A percentile compares a stretch with the other conserved stretches of the same genome.
phyloP scores from a whole-genome alignment of 2,329 filamentous ascomycete species.

The Aspergillus luchuensis region DNA sequence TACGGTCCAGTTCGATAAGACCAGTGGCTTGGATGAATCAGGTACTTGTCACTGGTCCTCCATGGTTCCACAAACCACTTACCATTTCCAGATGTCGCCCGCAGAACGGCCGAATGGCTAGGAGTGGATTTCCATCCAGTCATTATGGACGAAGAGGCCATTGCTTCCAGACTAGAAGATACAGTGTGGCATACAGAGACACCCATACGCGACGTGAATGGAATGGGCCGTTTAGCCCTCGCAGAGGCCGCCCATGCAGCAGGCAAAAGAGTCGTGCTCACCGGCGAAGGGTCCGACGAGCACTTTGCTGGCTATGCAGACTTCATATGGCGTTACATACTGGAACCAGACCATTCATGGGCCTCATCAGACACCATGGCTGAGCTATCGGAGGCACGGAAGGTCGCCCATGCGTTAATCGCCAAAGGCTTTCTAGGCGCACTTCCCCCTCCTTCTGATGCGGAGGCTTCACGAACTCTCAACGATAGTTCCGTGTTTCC shows the following conservation, averaged over 20 bases:
- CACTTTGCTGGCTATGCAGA: conserved; percentile 56
- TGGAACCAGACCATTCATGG: conserved; percentile 50
- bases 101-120: conserved; percentile 52
- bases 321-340: conserved; percentile 52
- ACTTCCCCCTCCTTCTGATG: conserved; percentile 20
- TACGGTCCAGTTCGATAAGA: conserved; percentile 55
- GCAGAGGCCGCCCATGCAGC: conserved; percentile 48
- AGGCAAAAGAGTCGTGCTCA: conserved; percentile 58
- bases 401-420: neutral
- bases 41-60: conserved; percentile 24
- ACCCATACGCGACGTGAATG: conserved; percentile 55
- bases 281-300: conserved; percentile 57
- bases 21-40: conserved; percentile 55
- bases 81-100: conserved; percentile 40
- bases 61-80: neutral
- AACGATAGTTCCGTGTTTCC: conserved; percentile 43
- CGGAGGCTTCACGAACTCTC: conserved; percentile 38
- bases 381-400: conserved; percentile 5
- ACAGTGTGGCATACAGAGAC: conserved; percentile 50
- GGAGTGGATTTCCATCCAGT: conserved; percentile 50
- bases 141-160: conserved; percentile 46
- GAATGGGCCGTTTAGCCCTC: conserved; percentile 55
- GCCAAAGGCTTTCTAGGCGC: neutral
- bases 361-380: conserved; percentile 27
- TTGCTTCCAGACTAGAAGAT: conserved; percentile 49